phyloP scores from a whole-genome alignment of 2,329 filamentous ascomycete genomes.

The Plenodomus tracheiphilus region DNA sequence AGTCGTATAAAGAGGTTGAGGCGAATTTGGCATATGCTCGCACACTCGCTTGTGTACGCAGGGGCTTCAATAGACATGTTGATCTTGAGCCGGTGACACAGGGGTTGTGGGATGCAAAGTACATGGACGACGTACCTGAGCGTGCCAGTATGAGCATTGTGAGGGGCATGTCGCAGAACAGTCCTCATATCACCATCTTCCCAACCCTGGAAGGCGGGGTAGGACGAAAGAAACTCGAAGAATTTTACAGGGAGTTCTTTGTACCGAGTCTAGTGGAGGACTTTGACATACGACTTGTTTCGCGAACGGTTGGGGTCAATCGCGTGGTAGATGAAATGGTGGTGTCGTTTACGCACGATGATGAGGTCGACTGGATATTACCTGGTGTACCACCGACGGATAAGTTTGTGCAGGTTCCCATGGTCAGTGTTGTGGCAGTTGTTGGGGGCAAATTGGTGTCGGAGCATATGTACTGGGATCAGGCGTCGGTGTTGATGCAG shows the following conservation, averaged over 20 bases:
- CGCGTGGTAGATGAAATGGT: constrained; percentile 64
- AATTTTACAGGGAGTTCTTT: constrained; percentile 62
- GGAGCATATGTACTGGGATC: constrained; percentile 64
- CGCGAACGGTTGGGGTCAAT: constrained; percentile 59
- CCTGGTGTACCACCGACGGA: constrained; percentile 60
- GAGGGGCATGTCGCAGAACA: constrained; percentile 37
- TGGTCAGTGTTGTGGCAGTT: constrained; percentile 60
- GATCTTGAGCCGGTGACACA: constrained; percentile 40
- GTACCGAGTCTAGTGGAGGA: constrained; percentile 57
- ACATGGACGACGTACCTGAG: constrained; percentile 36
- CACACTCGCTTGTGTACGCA: constrained; percentile 44
- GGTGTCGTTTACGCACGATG: constrained; percentile 59
- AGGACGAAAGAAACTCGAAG: constrained; percentile 46
- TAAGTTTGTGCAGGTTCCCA: constrained; percentile 58
- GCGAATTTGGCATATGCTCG: constrained; percentile 50
- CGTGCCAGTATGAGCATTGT: constrained; percentile 35
- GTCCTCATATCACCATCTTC: constrained; percentile 42
- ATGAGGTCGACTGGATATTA: constrained; percentile 61
- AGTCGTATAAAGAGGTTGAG: constrained; percentile 46
- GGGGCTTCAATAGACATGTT: constrained; percentile 40
- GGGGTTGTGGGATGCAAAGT: constrained; percentile 41
- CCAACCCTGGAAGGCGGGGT: constrained; percentile 52
- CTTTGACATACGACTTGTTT: constrained; percentile 58
- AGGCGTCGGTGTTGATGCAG: constrained; percentile 61
- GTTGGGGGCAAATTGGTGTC: constrained; percentile 57